Base-by-base conservation (phyloP, 2,329 filamentous ascomycete genomes). In the Thelonectria discophora region DNA sequence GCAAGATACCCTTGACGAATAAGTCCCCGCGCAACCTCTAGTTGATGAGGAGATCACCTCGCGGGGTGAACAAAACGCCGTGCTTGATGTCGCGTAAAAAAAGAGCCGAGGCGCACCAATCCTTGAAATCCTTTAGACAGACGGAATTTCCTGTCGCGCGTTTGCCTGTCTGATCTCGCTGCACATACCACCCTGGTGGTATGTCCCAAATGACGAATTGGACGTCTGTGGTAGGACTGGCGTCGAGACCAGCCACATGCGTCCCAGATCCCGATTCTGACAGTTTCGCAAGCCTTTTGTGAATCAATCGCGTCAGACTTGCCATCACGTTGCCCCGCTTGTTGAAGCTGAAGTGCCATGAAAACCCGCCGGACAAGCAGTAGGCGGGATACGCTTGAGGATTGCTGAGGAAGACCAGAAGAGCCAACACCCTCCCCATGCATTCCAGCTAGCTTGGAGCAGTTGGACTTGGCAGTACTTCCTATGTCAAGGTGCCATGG, bases 401-500 rank as follows among this genome's bases (percentile, higher is more conserved):
- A 2, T 48, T 45, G 27, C 75, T 64, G 66, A 76, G 53, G 1
- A 77, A 55, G 17, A 71, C 65, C 12, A 75, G 61, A 21, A 73
- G 42, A 4, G 72, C 71, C 15, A 72, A 42, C 47, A 2, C 75
- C 73, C 37, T 75, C 72, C 11, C 74, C 74, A 37, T 74, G 71
- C 6, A 63, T 56, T 0, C 73, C 74, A 10, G 72, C 72, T 50
- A 73, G 70, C 7, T 60, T 53, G 2, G 1, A 2, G 15, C 69
- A 63, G 30, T 54, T 40, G 3, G 55, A 24, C 55, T 76, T 76
- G 46, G 56, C 71, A 1, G 71, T 71, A 3, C 63, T 67, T 6
- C 74, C 71, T 45, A 76, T 62, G 13, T 74, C 65, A 7, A 78
- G 63, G 37, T 76, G 68, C 55, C 60, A 63, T 0, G 74, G 73